These are phyloP conservation scores for Candida berthetii DNA, from an alignment of 805 yeast genomes.

Conservation along the genomic window DNA sequence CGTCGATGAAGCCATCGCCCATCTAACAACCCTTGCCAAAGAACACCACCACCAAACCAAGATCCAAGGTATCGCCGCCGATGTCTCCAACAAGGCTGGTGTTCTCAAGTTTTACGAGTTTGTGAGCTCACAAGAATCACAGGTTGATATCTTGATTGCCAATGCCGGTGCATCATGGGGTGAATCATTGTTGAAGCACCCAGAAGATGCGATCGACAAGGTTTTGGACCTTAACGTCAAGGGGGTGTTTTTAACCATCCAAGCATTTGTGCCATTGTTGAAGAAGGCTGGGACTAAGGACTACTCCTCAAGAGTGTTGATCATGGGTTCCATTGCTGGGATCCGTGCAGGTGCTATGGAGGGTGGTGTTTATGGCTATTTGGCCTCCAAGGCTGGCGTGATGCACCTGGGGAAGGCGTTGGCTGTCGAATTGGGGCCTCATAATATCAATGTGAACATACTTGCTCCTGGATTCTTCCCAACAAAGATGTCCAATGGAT, in stretches of 20 bases:
- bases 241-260: conserved; percentile 64
- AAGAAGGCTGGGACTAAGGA: conserved; percentile 41
- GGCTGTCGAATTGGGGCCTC: conserved; percentile 61
- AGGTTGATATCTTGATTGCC: conserved; percentile 60
- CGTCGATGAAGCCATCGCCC: conserved; percentile 46
- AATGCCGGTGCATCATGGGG: conserved; percentile 86
- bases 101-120: conserved; percentile 35
- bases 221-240: conserved; percentile 57
- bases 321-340: conserved; percentile 65
- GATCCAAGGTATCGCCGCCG: conserved; percentile 49
- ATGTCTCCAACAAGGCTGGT: conserved; percentile 45
- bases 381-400: conserved; percentile 72
- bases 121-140: conserved; percentile 30
- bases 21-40: conserved; percentile 23
- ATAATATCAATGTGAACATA: conserved; percentile 61
- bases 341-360: conserved; percentile 24
- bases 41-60: conserved; percentile 18
- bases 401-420: conserved; percentile 59
- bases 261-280: conserved; percentile 53
- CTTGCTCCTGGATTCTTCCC: conserved; percentile 79
- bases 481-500: conserved; percentile 65
- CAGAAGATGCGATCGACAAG: conserved; percentile 54
- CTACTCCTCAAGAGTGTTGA: conserved; percentile 59
- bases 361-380: conserved; percentile 56
- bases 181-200: conserved; percentile 52